phyloP scores from a whole-genome alignment of 75 land plant genomes.

The Picea glauca region DNA sequence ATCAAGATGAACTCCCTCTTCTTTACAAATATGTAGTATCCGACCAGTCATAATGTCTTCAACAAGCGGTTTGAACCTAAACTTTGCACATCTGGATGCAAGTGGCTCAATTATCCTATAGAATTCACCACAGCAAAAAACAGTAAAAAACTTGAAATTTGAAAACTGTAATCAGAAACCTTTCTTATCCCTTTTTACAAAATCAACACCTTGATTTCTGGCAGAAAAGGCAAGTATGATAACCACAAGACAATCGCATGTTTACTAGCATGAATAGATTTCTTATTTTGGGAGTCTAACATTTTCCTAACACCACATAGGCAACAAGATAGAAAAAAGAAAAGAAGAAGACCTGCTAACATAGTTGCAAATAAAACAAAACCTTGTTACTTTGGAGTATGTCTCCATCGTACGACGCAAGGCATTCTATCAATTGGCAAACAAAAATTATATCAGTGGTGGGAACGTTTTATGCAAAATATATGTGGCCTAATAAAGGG shows the following conservation, averaged over 20 bases:
- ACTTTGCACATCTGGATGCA: constrained; percentile 99
- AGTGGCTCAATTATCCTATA: constrained; percentile 95
- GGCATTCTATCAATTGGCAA: constrained; percentile 66
- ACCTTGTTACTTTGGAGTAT: constrained; percentile 93
- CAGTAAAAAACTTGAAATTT: neutral
- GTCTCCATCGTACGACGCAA: constrained; percentile 98
- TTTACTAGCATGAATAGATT: neutral
- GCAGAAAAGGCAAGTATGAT: too few relatives aligned
- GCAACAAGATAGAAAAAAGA: neutral
- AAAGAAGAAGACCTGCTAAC: constrained; percentile 69
- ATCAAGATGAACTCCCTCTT: constrained; percentile 81
- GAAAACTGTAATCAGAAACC: neutral
- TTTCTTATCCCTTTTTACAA: neutral
- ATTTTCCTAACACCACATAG: neutral
- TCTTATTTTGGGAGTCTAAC: neutral
- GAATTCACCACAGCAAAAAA: neutral
- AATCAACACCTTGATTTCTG: neutral
- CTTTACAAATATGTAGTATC: constrained; percentile 72
- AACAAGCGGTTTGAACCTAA: constrained; percentile 87
- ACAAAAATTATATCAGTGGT: neutral
- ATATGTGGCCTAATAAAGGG: neutral
- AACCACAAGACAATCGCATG: neutral
- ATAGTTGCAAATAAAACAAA: constrained; percentile 96
- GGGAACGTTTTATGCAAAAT: neutral
- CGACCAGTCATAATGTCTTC: constrained; percentile 80